A percentile compares a stretch with the other conserved stretches of the same genome.
Evolutionary conservation across 1,284 basidiomycete species (phyloP).

Genomic region (Trametes versicolor): DNA sequence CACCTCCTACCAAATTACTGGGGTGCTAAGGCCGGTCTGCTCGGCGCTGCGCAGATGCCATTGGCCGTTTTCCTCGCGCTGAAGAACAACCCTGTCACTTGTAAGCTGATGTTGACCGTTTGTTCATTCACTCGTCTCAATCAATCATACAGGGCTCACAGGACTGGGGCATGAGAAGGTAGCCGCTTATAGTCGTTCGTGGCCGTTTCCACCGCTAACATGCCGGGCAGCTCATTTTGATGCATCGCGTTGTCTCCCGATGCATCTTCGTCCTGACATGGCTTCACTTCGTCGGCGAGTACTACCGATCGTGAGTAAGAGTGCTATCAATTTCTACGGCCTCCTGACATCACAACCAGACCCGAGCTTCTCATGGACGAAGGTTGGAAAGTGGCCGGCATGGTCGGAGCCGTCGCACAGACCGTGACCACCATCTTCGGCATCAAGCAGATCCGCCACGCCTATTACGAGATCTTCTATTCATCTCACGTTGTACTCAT

Average conservation of each 20-base stretch:
- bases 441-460: conserved; percentile 46
- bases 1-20: conserved; percentile 36
- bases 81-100: conserved; percentile 54
- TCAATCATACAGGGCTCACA: conserved; percentile 44
- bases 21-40: conserved; percentile 46
- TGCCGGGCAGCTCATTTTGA: conserved; percentile 35
- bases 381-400: conserved; percentile 39
- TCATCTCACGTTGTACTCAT: conserved; percentile 51
- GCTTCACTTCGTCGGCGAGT: conserved; percentile 41
- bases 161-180: conserved; percentile 54
- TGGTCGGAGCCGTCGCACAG: conserved; percentile 44
- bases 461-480: conserved; percentile 55
- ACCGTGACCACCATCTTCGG: conserved; percentile 48
- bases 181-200: background rate
- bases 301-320: conserved; percentile 19
- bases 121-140: background rate
- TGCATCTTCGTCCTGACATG: conserved; percentile 40
- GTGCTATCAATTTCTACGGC: no score
- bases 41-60: conserved; percentile 50
- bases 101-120: conserved; percentile 32
- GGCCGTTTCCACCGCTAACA: background rate
- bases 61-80: conserved; percentile 51
- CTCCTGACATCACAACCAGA: conserved; percentile 1
- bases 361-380: conserved; percentile 13
- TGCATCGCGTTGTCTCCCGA: conserved; percentile 42